A percentile compares a stretch with the other conserved stretches of the same genome.
Evolutionary conservation across 148 eudicot genomes (phyloP).

Genomic region (Amaranthus hypochondriacus): DNA sequence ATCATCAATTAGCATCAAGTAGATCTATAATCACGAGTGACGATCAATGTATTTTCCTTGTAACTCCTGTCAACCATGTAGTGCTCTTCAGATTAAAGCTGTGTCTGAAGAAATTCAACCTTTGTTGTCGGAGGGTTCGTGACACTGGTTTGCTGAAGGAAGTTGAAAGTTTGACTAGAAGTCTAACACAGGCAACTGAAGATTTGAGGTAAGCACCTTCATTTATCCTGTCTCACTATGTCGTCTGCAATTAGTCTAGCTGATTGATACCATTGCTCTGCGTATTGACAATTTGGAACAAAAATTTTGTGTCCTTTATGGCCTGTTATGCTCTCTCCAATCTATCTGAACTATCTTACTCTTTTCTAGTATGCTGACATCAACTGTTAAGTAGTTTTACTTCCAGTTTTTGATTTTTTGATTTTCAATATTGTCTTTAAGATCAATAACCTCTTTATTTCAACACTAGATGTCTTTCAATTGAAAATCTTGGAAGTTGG

Average conservation of each 20-base stretch:
- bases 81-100: slow-evolving; percentile 78
- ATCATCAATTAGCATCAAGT: too few species aligned
- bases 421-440: too few species aligned
- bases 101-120: slow-evolving; percentile 96
- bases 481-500: too few species aligned
- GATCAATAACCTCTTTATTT: too few species aligned
- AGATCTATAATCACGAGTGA: background rate
- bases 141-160: slow-evolving; percentile 88
- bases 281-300: too few species aligned
- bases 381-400: too few species aligned
- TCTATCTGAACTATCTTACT: background rate
- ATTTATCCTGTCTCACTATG: background rate
- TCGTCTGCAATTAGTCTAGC: background rate
- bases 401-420: too few species aligned
- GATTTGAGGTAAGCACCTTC: slow-evolving; percentile 63
- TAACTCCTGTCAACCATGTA: slow-evolving; percentile 49
- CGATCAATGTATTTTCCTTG: slow-evolving; percentile 27
- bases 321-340: background rate
- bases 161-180: slow-evolving; percentile 80
- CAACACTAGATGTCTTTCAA: too few species aligned
- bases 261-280: background rate
- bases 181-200: slow-evolving; percentile 74
- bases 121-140: slow-evolving; percentile 71
- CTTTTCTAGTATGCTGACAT: too few species aligned
- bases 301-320: background rate